Evolutionary conservation across 257 asterid species (phyloP).

Genomic region (Solanum clarkiae): DNA sequence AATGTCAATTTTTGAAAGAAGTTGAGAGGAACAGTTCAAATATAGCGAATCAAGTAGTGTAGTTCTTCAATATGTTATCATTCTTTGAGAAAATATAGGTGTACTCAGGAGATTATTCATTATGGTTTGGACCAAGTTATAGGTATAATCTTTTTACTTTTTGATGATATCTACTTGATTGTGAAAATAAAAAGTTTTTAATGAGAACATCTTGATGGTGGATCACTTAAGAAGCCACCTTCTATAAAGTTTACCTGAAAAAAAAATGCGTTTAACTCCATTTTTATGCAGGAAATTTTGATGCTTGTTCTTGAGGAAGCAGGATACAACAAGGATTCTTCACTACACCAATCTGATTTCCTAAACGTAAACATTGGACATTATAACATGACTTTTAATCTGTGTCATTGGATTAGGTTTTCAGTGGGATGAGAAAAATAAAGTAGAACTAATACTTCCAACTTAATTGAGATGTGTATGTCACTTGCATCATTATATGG

Average conservation of each 20-base stretch:
- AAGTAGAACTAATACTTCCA: background rate
- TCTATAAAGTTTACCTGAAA: background rate
- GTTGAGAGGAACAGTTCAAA: background rate
- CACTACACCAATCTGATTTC: conserved; percentile 61
- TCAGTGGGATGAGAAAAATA: background rate
- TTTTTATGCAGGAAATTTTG: conserved; percentile 43
- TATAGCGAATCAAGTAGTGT: background rate
- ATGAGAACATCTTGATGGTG: background rate
- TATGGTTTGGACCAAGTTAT: background rate
- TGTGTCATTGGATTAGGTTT: background rate
- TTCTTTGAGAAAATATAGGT: background rate
- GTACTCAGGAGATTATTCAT: background rate
- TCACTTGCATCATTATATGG: background rate
- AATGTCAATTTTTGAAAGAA: background rate
- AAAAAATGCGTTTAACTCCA: background rate
- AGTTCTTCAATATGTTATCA: background rate
- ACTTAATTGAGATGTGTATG: background rate
- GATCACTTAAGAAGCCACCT: background rate
- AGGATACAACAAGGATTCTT: conserved; percentile 59
- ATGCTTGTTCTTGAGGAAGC: conserved; percentile 83
- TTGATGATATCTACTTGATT: background rate
- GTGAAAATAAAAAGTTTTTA: background rate
- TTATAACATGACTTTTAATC: background rate
- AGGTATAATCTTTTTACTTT: background rate
- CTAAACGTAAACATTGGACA: conserved; percentile 39